phyloP scores from a whole-genome alignment of 2,329 filamentous ascomycete genomes.

The Ascochyta koolunga region DNA sequence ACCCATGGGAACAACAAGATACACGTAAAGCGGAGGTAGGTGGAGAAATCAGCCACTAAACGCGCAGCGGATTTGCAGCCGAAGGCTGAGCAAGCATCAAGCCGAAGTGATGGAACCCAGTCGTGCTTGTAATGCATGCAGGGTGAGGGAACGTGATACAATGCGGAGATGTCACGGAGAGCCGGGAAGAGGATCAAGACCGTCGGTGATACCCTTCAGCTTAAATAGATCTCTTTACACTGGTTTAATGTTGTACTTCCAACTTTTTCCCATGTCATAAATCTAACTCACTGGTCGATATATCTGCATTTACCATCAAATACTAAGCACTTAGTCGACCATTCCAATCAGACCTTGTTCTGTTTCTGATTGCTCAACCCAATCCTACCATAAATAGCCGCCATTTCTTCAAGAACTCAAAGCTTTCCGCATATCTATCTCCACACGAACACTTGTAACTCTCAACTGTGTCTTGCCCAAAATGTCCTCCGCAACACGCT shows the following conservation, averaged over 20 bases:
- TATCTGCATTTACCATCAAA: too few species aligned
- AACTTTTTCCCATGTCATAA: not conserved
- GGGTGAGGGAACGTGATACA: not conserved
- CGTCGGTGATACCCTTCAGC: not conserved
- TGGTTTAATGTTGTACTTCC: not conserved
- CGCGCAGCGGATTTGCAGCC: not conserved
- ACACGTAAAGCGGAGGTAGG: not conserved
- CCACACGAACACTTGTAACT: not conserved
- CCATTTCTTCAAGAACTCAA: not conserved
- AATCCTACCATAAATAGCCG: not conserved
- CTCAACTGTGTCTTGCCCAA: not conserved
- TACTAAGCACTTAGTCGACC: not conserved
- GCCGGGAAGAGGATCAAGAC: not conserved
- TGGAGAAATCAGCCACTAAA: not conserved
- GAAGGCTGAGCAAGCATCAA: not conserved
- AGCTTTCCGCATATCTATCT: not conserved
- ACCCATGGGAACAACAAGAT: constrained; percentile 5
- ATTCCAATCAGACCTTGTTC: not conserved
- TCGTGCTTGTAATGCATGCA: not conserved
- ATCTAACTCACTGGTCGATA: not conserved
- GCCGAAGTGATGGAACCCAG: not conserved
- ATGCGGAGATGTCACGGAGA: constrained; percentile 5
- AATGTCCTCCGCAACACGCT: constrained; percentile 37
- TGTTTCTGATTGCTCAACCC: not conserved
- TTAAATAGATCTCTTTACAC: not conserved